Conservation (phyloP, 768 basidiomycete genomes). For the Xerocomus brunneocitrinus region DNA sequence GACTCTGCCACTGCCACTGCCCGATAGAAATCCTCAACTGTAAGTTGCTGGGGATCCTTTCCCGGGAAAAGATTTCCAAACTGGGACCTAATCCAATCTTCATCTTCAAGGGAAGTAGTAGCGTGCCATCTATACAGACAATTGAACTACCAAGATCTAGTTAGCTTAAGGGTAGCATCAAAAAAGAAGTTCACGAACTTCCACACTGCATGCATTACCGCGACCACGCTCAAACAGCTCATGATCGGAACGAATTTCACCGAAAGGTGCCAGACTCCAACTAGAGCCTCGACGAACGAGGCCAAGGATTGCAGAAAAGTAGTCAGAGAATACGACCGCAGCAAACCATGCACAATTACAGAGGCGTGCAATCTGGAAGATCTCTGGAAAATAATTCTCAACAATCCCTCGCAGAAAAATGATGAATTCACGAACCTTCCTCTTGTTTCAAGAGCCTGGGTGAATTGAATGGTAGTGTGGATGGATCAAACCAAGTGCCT, state of each 20-base stretch:
- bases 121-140: constrained; percentile 85
- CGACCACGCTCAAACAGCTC: constrained; percentile 70
- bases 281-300: constrained; percentile 66
- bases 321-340: constrained; percentile 74
- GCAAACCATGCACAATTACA: constrained; percentile 82
- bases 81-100: constrained; percentile 56
- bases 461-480: constrained; percentile 32
- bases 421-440: constrained; percentile 33
- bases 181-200: constrained; percentile 40
- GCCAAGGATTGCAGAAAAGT: constrained; percentile 78
- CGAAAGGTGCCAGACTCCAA: constrained; percentile 77
- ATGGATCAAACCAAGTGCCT: constrained; percentile 55
- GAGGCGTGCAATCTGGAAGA: constrained; percentile 80
- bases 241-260: constrained; percentile 61
- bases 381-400: constrained; percentile 39
- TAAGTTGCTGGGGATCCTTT: constrained; percentile 46
- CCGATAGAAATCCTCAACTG: constrained; percentile 46
- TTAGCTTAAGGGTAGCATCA: neutral
- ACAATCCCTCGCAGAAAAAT: neutral
- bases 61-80: constrained; percentile 52
- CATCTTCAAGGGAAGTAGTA: constrained; percentile 68
- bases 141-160: constrained; percentile 55
- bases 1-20: constrained; percentile 38
- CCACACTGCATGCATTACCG: constrained; percentile 79
- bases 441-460: constrained; percentile 49